Evolutionary conservation across 768 basidiomycete species (phyloP).

Genomic region (Melanogaster broomeanus): DNA sequence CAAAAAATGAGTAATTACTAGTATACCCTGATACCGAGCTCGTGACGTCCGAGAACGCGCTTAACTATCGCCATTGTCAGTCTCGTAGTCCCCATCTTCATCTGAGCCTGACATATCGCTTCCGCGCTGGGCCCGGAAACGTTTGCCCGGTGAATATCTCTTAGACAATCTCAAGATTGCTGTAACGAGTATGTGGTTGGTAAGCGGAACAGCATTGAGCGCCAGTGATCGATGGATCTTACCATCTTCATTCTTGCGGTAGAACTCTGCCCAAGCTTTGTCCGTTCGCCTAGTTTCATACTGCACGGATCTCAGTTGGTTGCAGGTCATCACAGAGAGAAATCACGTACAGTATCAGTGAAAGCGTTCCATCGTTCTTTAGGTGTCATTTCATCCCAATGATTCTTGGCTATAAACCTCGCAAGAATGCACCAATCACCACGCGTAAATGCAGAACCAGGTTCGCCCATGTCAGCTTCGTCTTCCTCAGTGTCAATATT

Average conservation of each 20-base stretch:
- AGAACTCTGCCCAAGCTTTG: constrained; percentile 65
- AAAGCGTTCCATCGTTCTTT: constrained; percentile 61
- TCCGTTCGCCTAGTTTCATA: constrained; percentile 47
- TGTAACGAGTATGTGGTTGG: constrained; percentile 10
- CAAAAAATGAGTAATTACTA: constrained; percentile 1
- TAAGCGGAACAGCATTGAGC: background rate
- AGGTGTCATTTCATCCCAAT: constrained; percentile 42
- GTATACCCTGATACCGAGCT: background rate
- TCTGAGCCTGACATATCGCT: constrained; percentile 10
- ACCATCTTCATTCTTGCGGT: constrained; percentile 54
- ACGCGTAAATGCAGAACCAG: constrained; percentile 50
- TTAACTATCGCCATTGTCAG: constrained; percentile 15
- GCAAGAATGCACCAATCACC: constrained; percentile 66
- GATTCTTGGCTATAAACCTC: constrained; percentile 53
- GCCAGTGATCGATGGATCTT: constrained; percentile 14
- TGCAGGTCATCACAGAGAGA: background rate
- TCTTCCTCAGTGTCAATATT: constrained; percentile 29
- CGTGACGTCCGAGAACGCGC: background rate
- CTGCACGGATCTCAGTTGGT: constrained; percentile 33
- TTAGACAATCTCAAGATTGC: constrained; percentile 28
- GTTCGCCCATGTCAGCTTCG: constrained; percentile 50
- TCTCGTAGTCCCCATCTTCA: constrained; percentile 23
- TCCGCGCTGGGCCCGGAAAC: constrained; percentile 18
- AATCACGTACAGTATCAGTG: constrained; percentile 45
- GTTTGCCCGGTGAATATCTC: constrained; percentile 20